Evolutionary conservation across 129 eudicot species (phyloP).

Genomic region (Deinandra increscens): DNA sequence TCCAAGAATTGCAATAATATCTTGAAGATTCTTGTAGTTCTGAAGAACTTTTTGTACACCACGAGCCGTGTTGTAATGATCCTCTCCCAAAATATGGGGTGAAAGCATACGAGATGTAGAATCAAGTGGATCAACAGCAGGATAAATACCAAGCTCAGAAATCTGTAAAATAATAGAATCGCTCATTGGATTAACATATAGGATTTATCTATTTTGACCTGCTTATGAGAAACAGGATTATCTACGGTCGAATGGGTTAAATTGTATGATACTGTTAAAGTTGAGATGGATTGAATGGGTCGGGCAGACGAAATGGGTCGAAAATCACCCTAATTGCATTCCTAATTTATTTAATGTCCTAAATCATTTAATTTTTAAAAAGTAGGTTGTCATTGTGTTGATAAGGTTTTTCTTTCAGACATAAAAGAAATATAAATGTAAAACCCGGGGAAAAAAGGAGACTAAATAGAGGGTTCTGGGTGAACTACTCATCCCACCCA

Average conservation of each 20-base stretch:
- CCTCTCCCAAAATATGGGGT: conserved; percentile 44
- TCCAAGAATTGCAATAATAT: conserved; percentile 46
- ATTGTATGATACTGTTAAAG: too few relatives aligned
- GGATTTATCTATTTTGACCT: background rate
- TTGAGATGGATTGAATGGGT: background rate
- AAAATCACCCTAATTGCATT: too few relatives aligned
- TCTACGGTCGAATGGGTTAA: background rate
- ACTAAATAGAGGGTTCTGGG: background rate
- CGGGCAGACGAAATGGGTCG: background rate
- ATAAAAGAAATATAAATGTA: too few relatives aligned
- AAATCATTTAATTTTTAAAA: background rate
- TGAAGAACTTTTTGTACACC: conserved; percentile 44
- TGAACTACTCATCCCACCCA: background rate
- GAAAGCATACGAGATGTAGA: conserved; percentile 46
- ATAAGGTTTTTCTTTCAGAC: background rate
- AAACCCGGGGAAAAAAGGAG: too few relatives aligned
- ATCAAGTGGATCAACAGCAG: conserved; percentile 48
- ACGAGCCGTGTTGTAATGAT: conserved; percentile 46
- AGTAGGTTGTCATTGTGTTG: background rate
- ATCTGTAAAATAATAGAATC: conserved; percentile 24
- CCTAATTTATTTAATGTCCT: background rate
- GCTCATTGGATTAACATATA: background rate
- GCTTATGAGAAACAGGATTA: background rate
- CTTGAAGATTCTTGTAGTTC: conserved; percentile 49
- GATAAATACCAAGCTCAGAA: conserved; percentile 46